Evolutionary conservation across 1,139 yeast genomes (phyloP), one percentile per base, ranked within the genome.

Genomic region (Debaryomyces singareniensis): DNA sequence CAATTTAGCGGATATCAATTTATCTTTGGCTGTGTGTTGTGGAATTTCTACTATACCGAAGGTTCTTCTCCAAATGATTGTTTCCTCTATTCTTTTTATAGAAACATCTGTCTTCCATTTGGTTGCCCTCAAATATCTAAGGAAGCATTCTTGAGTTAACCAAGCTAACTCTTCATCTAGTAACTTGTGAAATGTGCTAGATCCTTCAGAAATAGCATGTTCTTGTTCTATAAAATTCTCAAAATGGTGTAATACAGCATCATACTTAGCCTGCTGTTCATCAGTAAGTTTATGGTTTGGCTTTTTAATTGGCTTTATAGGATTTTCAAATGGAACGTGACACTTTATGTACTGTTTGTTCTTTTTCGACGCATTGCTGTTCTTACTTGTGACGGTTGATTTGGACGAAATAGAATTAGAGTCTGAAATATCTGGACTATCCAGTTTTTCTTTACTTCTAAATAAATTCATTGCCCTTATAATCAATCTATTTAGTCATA

Each of bases 51-150:
- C 74, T 16, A 87, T 80, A 7, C 96, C 97, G 53, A 86, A 89
- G 32, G 85, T 85, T 42, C 96, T 75, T 60, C 97, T 75, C 97
- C 97, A 91, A 3, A 84, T 74, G 11, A 91, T 43, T 0, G 96
- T 81, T 15, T 74, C 75, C 43, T 77, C 80, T 6, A 91, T 63
- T 43, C 98, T 71, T 39, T 72, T 73, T 30, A 78, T 79, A 16
- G 94, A 82, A 13, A 78, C 82, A 16, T 71, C 67, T 1, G 69
- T 65, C 26, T 75, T 71, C 96, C 97, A 91, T 53, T 86, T 89
- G 28, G 95, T 79, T 9, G 97, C 98, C 29, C 96, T 69, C 33
- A 89, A 61, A 48, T 89, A 91, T 47, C 98, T 69, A 45, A 86
- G 58, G 33, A 91, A 68, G 49, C 97, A 91, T 51, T 91, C 97